Conservation (phyloP, 2,329 filamentous ascomycete species). For the Cadophora gregata region DNA sequence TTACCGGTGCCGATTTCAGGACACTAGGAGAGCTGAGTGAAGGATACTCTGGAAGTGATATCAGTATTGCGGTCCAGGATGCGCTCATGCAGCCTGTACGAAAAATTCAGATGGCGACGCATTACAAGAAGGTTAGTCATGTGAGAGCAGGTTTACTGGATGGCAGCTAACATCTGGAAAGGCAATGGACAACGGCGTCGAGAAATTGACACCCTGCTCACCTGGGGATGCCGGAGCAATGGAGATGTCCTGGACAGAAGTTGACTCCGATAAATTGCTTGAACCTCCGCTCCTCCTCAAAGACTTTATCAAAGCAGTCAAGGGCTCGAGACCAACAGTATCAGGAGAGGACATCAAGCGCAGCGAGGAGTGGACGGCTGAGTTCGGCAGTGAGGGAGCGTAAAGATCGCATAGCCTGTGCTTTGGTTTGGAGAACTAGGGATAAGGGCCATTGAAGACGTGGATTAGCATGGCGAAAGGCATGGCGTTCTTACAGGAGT, state of each 20-base stretch:
- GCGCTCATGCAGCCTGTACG: slow-evolving; percentile 97
- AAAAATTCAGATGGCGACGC: slow-evolving; percentile 95
- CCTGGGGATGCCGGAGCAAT: slow-evolving; percentile 84
- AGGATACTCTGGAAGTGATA: slow-evolving; percentile 96
- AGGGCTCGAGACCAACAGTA: slow-evolving; percentile 86
- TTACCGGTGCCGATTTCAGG: slow-evolving; percentile 79
- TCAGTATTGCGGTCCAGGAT: slow-evolving; percentile 92
- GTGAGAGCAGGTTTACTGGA: background rate
- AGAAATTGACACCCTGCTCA: slow-evolving; percentile 87
- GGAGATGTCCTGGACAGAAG: slow-evolving; percentile 93
- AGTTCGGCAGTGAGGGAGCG: slow-evolving; percentile 89
- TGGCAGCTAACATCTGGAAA: slow-evolving; percentile 45
- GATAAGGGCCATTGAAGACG: slow-evolving; percentile 16
- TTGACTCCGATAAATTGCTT: slow-evolving; percentile 82
- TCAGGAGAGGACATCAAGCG: slow-evolving; percentile 82
- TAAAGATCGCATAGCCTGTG: slow-evolving; percentile 28
- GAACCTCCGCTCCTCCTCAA: slow-evolving; percentile 87
- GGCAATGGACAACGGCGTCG: slow-evolving; percentile 71
- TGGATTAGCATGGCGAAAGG: slow-evolving; percentile 32
- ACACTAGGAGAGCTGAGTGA: slow-evolving; percentile 83
- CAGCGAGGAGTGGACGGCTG: slow-evolving; percentile 92
- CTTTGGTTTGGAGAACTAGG: background rate
- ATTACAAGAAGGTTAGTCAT: slow-evolving; percentile 83
- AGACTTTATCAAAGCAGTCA: slow-evolving; percentile 93
- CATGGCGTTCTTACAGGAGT: slow-evolving; percentile 33